Evolutionary conservation across 2,329 filamentous ascomycete species (phyloP).

Genomic region (Amesomyces nigricolor): DNA sequence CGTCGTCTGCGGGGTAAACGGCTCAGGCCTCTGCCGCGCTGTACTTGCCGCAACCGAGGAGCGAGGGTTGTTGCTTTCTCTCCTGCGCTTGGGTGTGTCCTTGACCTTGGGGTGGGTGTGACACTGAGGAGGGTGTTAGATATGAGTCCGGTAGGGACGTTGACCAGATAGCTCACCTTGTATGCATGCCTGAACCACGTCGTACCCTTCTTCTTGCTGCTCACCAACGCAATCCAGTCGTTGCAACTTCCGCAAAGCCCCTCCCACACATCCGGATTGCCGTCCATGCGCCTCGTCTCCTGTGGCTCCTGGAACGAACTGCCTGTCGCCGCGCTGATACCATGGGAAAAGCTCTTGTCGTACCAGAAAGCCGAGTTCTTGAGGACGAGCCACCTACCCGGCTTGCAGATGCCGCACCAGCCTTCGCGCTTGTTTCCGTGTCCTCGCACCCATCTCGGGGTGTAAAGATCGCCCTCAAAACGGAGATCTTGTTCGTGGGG

Average conservation of each 20-base stretch:
- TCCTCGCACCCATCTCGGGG: conserved; percentile 75
- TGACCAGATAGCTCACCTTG: conserved; percentile 53
- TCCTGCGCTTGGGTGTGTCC: conserved; percentile 61
- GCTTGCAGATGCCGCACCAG: conserved; percentile 86
- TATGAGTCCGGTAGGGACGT: background rate
- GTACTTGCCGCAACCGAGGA: conserved; percentile 38
- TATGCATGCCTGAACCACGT: conserved; percentile 89
- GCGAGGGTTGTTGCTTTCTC: conserved; percentile 53
- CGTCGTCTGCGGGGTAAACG: conserved; percentile 42
- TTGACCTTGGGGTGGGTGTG: conserved; percentile 68
- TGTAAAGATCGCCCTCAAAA: conserved; percentile 78
- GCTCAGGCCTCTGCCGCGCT: conserved; percentile 45
- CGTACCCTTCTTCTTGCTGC: conserved; percentile 87
- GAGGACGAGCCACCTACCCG: conserved; percentile 76
- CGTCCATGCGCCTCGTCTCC: conserved; percentile 69
- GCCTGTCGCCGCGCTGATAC: conserved; percentile 76
- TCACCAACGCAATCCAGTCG: conserved; percentile 75
- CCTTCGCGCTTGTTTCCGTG: conserved; percentile 84
- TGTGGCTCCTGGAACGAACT: conserved; percentile 72
- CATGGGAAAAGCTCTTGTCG: conserved; percentile 85
- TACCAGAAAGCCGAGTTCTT: conserved; percentile 94
- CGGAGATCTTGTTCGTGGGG: conserved; percentile 75
- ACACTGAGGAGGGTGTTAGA: conserved; percentile 43
- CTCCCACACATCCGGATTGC: conserved; percentile 77
- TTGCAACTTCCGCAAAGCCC: conserved; percentile 72